Conservation (phyloP, 495 filamentous ascomycete genomes). For the Neurospora sp. region DNA sequence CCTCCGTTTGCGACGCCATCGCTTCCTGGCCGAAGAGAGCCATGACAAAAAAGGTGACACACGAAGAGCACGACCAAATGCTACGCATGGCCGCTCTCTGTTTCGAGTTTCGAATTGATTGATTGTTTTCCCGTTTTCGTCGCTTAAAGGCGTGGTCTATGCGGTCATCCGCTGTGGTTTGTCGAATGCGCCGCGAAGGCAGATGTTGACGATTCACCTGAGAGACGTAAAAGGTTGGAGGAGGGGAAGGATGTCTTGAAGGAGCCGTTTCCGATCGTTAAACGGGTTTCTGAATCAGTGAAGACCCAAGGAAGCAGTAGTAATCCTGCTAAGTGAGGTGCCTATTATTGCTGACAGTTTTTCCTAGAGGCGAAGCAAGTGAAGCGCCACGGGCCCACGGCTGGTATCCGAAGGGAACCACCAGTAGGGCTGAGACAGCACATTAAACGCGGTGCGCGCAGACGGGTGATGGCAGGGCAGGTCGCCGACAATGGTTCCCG, state of each 20-base stretch:
- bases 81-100: constrained; percentile 20
- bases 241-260: not conserved
- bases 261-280: not conserved
- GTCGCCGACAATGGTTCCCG: not conserved
- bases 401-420: not conserved
- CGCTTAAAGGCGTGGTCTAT: not conserved
- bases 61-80: constrained; percentile 18
- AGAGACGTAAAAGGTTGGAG: not conserved
- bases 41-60: constrained; percentile 14
- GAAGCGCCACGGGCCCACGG: not conserved
- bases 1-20: constrained; percentile 11
- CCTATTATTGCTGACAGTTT: not conserved
- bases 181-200: not conserved
- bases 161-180: not conserved
- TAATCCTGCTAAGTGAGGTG: not conserved
- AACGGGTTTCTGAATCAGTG: not conserved
- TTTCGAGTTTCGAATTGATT: not conserved
- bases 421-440: not conserved
- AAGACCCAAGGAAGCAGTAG: not conserved
- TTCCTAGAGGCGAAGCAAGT: not conserved
- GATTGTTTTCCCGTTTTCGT: not conserved
- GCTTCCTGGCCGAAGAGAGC: constrained; percentile 16
- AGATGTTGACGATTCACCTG: not conserved
- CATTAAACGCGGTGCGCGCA: not conserved
- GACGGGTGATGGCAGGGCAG: not conserved